phyloP scores from a whole-genome alignment of 257 asterid species.

The Cordia subcordata region DNA sequence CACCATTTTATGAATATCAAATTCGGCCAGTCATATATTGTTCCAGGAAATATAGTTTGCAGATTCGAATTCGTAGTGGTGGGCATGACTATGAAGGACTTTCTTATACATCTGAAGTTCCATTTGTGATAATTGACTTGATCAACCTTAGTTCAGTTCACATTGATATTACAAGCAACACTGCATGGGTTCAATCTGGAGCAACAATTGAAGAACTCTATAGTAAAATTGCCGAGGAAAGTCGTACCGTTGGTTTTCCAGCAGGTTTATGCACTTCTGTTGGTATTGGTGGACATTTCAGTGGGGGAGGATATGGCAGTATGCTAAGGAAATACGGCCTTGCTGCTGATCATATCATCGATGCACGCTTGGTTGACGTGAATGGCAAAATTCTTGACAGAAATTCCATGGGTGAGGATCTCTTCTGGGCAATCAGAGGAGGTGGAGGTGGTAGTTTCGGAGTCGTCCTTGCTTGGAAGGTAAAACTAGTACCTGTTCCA shows the following conservation, averaged over 20 bases:
- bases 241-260: constrained; percentile 23
- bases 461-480: constrained; percentile 29
- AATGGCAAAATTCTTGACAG: constrained; percentile 28
- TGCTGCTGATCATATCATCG: constrained; percentile 36
- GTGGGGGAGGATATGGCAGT: constrained; percentile 46
- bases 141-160: constrained; percentile 27
- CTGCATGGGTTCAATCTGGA: constrained; percentile 44
- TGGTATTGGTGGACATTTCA: constrained; percentile 48
- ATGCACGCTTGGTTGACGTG: constrained; percentile 29
- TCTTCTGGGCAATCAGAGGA: constrained; percentile 51
- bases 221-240: constrained; percentile 11
- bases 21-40: constrained; percentile 29
- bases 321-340: constrained; percentile 28
- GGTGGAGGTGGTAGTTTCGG: constrained; percentile 51
- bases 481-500: constrained; percentile 26
- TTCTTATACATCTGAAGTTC: constrained; percentile 20
- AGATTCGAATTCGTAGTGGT: constrained; percentile 34
- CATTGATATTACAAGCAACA: constrained; percentile 13
- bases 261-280: constrained; percentile 45
- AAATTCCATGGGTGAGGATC: constrained; percentile 42
- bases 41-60: constrained; percentile 21
- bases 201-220: constrained; percentile 40
- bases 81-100: constrained; percentile 52
- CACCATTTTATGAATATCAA: constrained; percentile 25
- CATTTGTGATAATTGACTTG: constrained; percentile 37